Base-by-base conservation (phyloP, 371 early-diverging fungal genomes). In the Chytridium lagenaria region DNA sequence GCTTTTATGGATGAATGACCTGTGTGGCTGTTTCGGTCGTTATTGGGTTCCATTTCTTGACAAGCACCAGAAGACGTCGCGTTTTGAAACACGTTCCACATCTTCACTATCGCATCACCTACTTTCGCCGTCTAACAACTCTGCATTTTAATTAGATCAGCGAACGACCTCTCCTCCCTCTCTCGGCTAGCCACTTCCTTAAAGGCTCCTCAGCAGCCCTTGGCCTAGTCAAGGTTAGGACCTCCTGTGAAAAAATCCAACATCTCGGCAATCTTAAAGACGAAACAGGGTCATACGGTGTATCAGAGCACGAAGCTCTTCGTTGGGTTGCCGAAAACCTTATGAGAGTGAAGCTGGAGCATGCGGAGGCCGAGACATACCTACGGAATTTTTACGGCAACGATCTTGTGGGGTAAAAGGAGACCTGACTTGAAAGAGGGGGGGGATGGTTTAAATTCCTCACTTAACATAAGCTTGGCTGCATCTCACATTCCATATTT, bases 161-260 rank as follows among this genome's bases (percentile, higher is more conserved):
- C n/a, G n/a, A n/a, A n/a, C 59, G 91, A 96, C 75, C 83, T 95
- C 16, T 70, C 77, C 0, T 84, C 87, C 73, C 84, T 95, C 15
- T 93, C 93, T 26, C 83, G 89, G 50, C 85, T 93, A 40, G 95
- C 1, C 97, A 96, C 73, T 96, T 93, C 74, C 84, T 95, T 57
- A 96, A 96, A 77, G 97, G 97, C 22, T 92, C 92, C 67, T 94
- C 95, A 28, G 94, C 95, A 19, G 92, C 94, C 2, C 86, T 96
- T 52, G 97, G 97, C 12, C 80, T 96, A 51, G 89, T 80, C 69
- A 92, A 91, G 81, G 92, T 96, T 65, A 90, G 90, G 73, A 90
- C 85, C 59, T 88, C 90, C 33, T 95, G 94, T 77, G 95, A 95
- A 81, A 87, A 91, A 70, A 92, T 96, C 49, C 94, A 96, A 77